phyloP scores from a whole-genome alignment of 2,329 filamentous ascomycete genomes.

The Madurella mycetomatis region DNA sequence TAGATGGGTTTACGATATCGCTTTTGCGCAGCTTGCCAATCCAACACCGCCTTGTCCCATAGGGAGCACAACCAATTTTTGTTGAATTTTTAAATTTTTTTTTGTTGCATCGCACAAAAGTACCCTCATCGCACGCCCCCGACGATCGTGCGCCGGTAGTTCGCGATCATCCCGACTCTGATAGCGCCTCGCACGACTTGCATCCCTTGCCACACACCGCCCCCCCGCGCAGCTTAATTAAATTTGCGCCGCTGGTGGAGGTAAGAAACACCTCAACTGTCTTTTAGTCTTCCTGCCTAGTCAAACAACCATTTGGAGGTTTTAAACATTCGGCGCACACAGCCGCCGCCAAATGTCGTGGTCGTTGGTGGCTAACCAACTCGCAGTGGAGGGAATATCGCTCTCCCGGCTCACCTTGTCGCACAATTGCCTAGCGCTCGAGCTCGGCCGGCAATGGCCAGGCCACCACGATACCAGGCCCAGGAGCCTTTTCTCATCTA shows the following conservation, averaged over 20 bases:
- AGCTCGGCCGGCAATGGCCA: conserved; percentile 48
- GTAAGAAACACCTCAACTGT: conserved; percentile 12
- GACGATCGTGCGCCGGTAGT: conserved; percentile 2
- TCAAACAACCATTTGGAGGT: background rate
- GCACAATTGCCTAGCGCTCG: conserved; percentile 4
- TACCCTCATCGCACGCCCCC: background rate
- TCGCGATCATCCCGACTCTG: conserved; percentile 6
- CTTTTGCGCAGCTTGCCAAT: background rate
- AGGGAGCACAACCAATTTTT: background rate
- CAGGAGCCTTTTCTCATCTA: conserved; percentile 48
- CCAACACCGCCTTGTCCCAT: background rate
- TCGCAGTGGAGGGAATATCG: background rate
- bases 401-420: background rate
- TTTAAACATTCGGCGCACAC: background rate
- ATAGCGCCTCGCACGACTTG: conserved; percentile 10
- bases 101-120: conserved; percentile 2
- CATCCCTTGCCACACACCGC: conserved; percentile 15
- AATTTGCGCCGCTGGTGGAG: conserved; percentile 15
- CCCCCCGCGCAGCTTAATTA: conserved; percentile 11
- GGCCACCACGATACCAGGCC: conserved; percentile 44
- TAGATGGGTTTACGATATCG: background rate
- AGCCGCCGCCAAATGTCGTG: background rate
- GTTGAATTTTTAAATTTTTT: too few species aligned
- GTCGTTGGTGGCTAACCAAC: background rate
- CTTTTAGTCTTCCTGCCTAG: background rate